phyloP scores from a whole-genome alignment of 169 alveolate genomes.

The Cryptosporidium parvum region DNA sequence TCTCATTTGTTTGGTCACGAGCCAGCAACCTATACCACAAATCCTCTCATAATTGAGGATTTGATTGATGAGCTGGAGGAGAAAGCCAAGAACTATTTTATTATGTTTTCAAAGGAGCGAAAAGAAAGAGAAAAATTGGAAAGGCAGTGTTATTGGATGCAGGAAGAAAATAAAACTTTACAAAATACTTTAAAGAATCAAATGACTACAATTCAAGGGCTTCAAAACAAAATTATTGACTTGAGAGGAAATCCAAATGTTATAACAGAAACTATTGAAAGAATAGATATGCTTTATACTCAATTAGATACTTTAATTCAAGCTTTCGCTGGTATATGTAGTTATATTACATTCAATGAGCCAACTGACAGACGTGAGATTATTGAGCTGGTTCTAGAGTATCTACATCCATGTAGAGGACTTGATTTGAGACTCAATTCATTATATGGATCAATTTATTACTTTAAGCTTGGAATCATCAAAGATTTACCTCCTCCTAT shows the following conservation, averaged over 20 bases:
- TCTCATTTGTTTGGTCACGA: conserved; percentile 62
- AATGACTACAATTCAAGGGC: conserved; percentile 78
- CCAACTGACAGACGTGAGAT: conserved; percentile 79
- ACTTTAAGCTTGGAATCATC: conserved; percentile 61
- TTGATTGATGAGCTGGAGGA: conserved; percentile 86
- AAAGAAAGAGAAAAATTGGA: conserved; percentile 84
- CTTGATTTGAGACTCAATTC: conserved; percentile 87
- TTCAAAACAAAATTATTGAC: conserved; percentile 83
- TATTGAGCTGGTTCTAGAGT: conserved; percentile 83
- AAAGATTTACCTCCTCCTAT: conserved; percentile 73
- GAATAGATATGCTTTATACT: conserved; percentile 85
- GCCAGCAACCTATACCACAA: conserved; percentile 43
- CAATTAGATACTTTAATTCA: conserved; percentile 88
- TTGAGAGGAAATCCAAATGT: conserved; percentile 84
- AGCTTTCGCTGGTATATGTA: conserved; percentile 89
- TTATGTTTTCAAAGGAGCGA: conserved; percentile 83
- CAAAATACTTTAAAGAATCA: conserved; percentile 81
- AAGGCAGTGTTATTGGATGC: conserved; percentile 83
- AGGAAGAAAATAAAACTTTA: conserved; percentile 81
- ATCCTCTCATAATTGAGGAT: conserved; percentile 82
- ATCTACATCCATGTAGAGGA: conserved; percentile 88
- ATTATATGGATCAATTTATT: conserved; percentile 85
- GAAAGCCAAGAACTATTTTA: conserved; percentile 84
- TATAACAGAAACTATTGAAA: conserved; percentile 85
- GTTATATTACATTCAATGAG: conserved; percentile 84